A percentile compares a stretch with the other conserved stretches of the same genome.
Conservation (phyloP, 768 basidiomycete genomes). For the Suillus variegatus region DNA sequence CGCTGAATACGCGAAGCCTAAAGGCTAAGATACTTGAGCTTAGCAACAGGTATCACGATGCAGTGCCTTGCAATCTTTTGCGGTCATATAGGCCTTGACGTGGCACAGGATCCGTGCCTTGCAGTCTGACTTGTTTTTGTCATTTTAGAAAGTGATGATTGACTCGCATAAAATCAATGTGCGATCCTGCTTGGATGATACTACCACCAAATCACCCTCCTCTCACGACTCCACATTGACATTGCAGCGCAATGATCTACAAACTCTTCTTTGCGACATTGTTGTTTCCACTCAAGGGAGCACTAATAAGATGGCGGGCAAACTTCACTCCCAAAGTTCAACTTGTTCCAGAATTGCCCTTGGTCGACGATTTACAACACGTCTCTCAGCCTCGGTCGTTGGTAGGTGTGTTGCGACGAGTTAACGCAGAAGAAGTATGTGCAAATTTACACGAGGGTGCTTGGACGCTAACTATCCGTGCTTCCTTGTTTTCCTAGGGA, state of each 20-base stretch:
- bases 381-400: background rate
- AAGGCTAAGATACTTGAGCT: background rate
- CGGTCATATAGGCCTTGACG: background rate
- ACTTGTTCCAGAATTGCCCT: background rate
- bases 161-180: background rate
- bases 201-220: background rate
- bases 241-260: background rate
- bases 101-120: background rate
- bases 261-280: background rate
- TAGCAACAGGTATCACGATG: background rate
- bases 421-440: background rate
- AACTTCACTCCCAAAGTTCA: conserved; percentile 4
- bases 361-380: background rate
- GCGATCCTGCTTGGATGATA: background rate
- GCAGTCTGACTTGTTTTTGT: background rate
- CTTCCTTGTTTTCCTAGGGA: background rate
- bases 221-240: background rate
- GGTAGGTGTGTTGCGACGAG: background rate
- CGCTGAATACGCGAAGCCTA: background rate
- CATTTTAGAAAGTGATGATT: background rate
- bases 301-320: conserved; percentile 6
- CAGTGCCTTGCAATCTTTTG: background rate
- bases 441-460: background rate
- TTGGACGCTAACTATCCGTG: background rate
- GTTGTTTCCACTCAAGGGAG: conserved; percentile 4